Evolutionary conservation across 176 grass and related monocot species (phyloP), one percentile per base, ranked within the genome.

Genomic region (Zoysia japonica): DNA sequence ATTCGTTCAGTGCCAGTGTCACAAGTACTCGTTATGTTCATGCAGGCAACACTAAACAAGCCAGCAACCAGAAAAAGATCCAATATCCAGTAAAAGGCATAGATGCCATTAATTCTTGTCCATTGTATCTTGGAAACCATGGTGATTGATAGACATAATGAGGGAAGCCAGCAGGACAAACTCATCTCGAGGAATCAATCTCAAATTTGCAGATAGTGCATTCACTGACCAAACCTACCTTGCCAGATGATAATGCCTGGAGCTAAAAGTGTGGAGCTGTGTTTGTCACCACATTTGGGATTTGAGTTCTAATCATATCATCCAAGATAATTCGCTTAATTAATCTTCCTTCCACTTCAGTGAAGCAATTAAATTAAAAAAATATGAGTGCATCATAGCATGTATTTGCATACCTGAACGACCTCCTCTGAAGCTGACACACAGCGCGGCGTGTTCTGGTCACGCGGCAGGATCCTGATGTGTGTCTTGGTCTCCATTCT

Each of bases 401-500:
- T 74, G 48, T 65, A 39, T 39, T 49, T 49, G 4, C 56, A 61
- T 91, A 99, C 96, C 96, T 99, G 96, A 37, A 99, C 89, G 67
- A 99, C 84, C 82, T 99, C 96, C 80, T 99, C 96, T 0, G 96
- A 90, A 44, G 79, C 61, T 0, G 96, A 90, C 14, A 99, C 90
- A 46, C 96, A 95, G 28, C 86, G 85, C 5, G 92, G 96, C 0
- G 92, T 95, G 76, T 90, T 77, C 70, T 92, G 90, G 82, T 93
- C 96, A 53, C 96, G 88, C 0, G 96, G 90, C 81, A 99, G 87
- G 75, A 99, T 93, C 67, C 96, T 87, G 57, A 99, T 99, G 84
- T 93, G 96, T n/a, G 96, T 99, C 72, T 89, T 99, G 52, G 96
- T 99, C 78, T 99, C 96, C 46, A 83, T 90, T 79, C 88, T 95